These are phyloP conservation scores for Salisapilia sapeloensis DNA, from an alignment of 352 stramenopile genomes.

Conservation along the genomic window DNA sequence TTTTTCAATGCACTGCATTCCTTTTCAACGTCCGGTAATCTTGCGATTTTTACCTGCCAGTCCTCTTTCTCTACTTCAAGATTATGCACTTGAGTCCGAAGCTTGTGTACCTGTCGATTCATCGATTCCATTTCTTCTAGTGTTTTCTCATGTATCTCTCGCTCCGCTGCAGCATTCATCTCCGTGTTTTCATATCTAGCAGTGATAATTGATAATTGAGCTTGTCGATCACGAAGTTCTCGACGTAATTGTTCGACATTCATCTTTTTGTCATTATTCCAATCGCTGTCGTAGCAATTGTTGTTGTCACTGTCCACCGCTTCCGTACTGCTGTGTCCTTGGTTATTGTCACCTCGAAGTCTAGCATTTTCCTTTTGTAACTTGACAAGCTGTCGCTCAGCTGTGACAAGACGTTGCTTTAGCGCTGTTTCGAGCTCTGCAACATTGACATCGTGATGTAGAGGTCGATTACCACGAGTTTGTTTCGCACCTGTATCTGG, in stretches of 20 bases:
- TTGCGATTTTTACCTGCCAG: constrained; percentile 32
- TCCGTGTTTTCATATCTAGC: constrained; percentile 83
- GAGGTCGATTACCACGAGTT: constrained; percentile 18
- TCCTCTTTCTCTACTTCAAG: constrained; percentile 63
- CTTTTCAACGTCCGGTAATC: constrained; percentile 62
- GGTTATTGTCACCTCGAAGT: constrained; percentile 20
- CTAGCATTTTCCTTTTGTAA: constrained; percentile 55
- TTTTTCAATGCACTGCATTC: constrained; percentile 54
- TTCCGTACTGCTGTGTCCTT: constrained; percentile 6
- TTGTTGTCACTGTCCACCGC: constrained; percentile 12
- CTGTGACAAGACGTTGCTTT: constrained; percentile 48
- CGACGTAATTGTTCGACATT: constrained; percentile 44
- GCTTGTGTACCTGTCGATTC: constrained; percentile 82
- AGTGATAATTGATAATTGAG: constrained; percentile 71
- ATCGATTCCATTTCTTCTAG: constrained; percentile 80
- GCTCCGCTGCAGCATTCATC: constrained; percentile 54
- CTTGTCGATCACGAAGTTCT: constrained; percentile 65
- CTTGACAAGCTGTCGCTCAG: constrained; percentile 52
- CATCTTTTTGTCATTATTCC: constrained; percentile 5
- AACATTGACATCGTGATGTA: constrained; percentile 30
- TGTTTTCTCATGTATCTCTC: constrained; percentile 83
- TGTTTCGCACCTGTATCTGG: constrained; percentile 17
- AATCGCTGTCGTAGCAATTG: constrained; percentile 2
- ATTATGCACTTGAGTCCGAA: constrained; percentile 72
- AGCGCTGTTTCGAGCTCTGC: constrained; percentile 45